These are phyloP conservation scores for Ulota crispa DNA, from an alignment of 225 moss, liverwort and hornwort species.

Conservation along the genomic window DNA sequence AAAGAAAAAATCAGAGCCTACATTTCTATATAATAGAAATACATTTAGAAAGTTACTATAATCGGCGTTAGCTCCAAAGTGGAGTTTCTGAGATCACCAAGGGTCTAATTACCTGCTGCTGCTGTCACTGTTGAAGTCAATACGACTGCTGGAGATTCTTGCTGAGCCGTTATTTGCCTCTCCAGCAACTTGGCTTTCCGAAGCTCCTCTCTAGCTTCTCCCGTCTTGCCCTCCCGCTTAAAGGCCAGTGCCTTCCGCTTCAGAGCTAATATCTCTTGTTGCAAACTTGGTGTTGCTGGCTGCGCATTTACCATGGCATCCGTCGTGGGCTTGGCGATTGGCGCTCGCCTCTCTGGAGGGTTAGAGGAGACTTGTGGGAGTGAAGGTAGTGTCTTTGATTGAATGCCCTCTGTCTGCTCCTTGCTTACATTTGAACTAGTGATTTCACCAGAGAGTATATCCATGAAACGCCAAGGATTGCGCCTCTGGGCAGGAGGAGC, in stretches of 20 bases:
- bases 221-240: constrained; percentile 82
- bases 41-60: not conserved
- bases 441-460: constrained; percentile 57
- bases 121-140: constrained; percentile 24
- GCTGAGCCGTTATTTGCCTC: constrained; percentile 48
- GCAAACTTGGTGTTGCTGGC: constrained; percentile 47
- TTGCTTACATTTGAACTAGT: constrained; percentile 21
- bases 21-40: not conserved
- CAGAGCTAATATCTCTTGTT: constrained; percentile 71
- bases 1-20: not conserved
- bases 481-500: constrained; percentile 29
- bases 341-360: constrained; percentile 29
- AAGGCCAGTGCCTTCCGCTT: constrained; percentile 84
- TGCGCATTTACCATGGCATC: constrained; percentile 20
- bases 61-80: not conserved
- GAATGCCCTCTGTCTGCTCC: constrained; percentile 20
- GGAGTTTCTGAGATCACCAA: not conserved
- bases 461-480: constrained; percentile 29
- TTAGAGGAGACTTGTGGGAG: constrained; percentile 22
- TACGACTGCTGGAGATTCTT: constrained; percentile 23
- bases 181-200: constrained; percentile 83
- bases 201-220: constrained; percentile 86
- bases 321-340: constrained; percentile 6
- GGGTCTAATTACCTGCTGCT: constrained; percentile 25
- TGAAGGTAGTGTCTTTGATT: constrained; percentile 27